phyloP scores from a whole-genome alignment of 192 early-diverging fungal genomes.

The Funneliformis geosporum region DNA sequence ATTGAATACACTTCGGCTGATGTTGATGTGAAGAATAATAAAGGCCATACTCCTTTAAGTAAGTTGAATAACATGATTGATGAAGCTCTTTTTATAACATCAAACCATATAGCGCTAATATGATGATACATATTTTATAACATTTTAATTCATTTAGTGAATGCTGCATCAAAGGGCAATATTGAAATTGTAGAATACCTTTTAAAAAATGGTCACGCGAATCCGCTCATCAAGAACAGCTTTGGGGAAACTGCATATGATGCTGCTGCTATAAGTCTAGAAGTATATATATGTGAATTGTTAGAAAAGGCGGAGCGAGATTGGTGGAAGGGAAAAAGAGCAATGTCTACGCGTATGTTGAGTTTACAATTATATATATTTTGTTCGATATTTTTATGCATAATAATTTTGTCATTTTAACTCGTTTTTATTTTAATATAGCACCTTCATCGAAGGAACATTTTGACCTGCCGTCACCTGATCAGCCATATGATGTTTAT shows the following conservation, averaged over 20 bases:
- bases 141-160: conserved; percentile 49
- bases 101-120: background rate
- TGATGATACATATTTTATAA: background rate
- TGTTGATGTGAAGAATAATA: conserved; percentile 61
- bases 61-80: conserved; percentile 25
- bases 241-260: conserved; percentile 78
- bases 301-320: conserved; percentile 59
- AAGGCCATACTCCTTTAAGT: conserved; percentile 75
- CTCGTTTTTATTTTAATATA: background rate
- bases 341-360: conserved; percentile 23
- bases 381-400: background rate
- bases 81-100: background rate
- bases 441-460: background rate
- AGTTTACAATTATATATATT: background rate
- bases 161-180: conserved; percentile 72
- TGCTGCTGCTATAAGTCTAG: conserved; percentile 66
- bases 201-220: conserved; percentile 56
- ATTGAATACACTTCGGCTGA: conserved; percentile 58
- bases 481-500: conserved; percentile 47
- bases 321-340: conserved; percentile 45
- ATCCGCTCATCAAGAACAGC: conserved; percentile 64
- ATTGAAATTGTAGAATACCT: conserved; percentile 65
- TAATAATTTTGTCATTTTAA: background rate
- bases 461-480: conserved; percentile 34
- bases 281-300: conserved; percentile 67